Conservation (phyloP, 495 filamentous ascomycete species). For the Glarea lozoyensis region DNA sequence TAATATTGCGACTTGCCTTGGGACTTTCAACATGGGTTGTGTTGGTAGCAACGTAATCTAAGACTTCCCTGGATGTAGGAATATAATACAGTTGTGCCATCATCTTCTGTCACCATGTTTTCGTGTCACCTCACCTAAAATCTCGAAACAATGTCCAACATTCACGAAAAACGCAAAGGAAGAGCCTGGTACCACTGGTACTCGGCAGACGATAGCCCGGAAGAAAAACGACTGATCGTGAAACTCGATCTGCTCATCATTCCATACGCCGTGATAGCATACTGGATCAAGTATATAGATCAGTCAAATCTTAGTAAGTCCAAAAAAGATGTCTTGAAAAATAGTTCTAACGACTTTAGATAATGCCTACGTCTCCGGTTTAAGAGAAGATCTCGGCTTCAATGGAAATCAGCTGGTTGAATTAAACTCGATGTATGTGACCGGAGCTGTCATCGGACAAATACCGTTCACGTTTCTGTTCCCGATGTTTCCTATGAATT, state of each 20-base stretch:
- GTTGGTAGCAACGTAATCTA: no score
- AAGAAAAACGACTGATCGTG: conserved; percentile 48
- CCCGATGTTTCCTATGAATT: conserved; percentile 43
- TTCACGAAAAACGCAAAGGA: conserved; percentile 1
- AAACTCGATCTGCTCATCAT: conserved; percentile 49
- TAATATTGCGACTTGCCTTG: no score
- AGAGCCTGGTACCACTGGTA: conserved; percentile 35
- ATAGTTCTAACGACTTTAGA: not conserved
- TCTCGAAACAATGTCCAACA: no score
- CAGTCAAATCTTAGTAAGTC: conserved; percentile 44
- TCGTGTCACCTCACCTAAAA: no score
- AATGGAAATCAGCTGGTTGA: conserved; percentile 44
- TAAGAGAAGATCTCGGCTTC: conserved; percentile 50
- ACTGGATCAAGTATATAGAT: conserved; percentile 54
- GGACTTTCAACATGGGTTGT: no score
- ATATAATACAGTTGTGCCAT: no score
- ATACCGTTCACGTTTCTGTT: conserved; percentile 53
- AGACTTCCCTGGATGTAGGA: no score
- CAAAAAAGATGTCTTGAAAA: not conserved
- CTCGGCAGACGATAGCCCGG: conserved; percentile 51
- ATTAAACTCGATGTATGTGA: conserved; percentile 48
- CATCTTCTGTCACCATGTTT: no score
- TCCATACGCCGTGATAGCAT: conserved; percentile 44
- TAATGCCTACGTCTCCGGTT: conserved; percentile 42
- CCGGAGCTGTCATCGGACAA: conserved; percentile 56